phyloP scores from a whole-genome alignment of 257 asterid genomes.

The Thymus quinquecostatus region DNA sequence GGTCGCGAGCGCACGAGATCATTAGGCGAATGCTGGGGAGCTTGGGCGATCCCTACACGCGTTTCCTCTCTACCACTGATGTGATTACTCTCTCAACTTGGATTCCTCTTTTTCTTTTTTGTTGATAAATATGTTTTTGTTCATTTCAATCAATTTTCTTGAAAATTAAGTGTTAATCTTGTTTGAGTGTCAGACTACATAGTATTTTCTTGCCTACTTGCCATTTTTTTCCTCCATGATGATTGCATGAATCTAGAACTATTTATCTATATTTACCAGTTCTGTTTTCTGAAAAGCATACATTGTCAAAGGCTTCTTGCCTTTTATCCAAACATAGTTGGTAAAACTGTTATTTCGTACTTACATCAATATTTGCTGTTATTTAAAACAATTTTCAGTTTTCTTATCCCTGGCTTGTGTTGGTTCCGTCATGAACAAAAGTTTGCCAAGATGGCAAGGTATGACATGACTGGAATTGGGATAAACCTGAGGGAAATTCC shows the following conservation, averaged over 20 bases:
- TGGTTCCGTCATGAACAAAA: slow-evolving; percentile 64
- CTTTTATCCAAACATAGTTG: slow-evolving; percentile 7
- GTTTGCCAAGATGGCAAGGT: slow-evolving; percentile 98
- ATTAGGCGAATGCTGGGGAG: slow-evolving; percentile 81
- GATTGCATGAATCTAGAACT: background rate
- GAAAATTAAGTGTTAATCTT: background rate
- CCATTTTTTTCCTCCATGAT: background rate
- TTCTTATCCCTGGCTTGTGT: slow-evolving; percentile 70
- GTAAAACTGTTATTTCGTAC: slow-evolving; percentile 20
- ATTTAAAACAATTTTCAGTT: slow-evolving; percentile 63
- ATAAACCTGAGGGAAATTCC: slow-evolving; percentile 91
- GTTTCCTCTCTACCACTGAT: slow-evolving; percentile 87
- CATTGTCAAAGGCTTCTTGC: slow-evolving; percentile 9
- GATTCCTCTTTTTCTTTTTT: background rate
- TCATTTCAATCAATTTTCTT: background rate
- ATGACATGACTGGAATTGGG: slow-evolving; percentile 96
- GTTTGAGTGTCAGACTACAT: background rate
- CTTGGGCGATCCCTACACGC: slow-evolving; percentile 90
- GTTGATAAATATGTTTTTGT: background rate
- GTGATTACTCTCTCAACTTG: slow-evolving; percentile 44
- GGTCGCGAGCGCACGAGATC: slow-evolving; percentile 86
- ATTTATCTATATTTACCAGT: slow-evolving; percentile 2
- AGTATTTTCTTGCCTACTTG: background rate
- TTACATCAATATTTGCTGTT: slow-evolving; percentile 37
- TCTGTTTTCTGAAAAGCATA: background rate